These are phyloP conservation scores for Thalassiosira hispida DNA, from an alignment of 352 stramenopile species.

Conservation along the genomic window DNA sequence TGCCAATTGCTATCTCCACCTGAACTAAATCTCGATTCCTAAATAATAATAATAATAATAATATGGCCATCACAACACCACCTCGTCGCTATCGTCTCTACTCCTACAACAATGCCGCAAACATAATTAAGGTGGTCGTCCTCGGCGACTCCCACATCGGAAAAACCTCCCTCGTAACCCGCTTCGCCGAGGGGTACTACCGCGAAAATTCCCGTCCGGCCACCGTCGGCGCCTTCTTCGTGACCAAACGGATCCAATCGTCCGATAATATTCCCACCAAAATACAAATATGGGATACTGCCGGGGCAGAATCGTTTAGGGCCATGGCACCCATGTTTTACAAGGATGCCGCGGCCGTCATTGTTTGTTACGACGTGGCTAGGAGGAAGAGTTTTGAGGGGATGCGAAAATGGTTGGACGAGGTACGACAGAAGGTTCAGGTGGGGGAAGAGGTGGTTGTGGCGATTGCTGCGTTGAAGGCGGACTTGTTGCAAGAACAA, in stretches of 20 bases:
- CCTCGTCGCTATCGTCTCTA: background rate
- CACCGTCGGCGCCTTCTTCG: constrained; percentile 85
- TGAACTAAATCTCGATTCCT: constrained; percentile 4
- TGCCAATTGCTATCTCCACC: no score
- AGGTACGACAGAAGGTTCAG: constrained; percentile 89
- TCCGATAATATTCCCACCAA: constrained; percentile 67
- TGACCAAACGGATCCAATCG: constrained; percentile 82
- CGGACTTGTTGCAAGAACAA: constrained; percentile 60
- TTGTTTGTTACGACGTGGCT: constrained; percentile 96
- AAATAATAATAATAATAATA: background rate
- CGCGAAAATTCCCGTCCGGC: constrained; percentile 53
- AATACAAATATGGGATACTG: constrained; percentile 94
- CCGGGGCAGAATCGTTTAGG: constrained; percentile 92
- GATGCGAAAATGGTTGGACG: constrained; percentile 95
- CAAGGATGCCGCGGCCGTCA: constrained; percentile 91
- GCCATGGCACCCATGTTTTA: constrained; percentile 94
- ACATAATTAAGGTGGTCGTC: constrained; percentile 88
- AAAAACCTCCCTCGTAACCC: constrained; percentile 95
- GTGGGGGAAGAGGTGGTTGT: constrained; percentile 88
- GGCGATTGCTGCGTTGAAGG: constrained; percentile 94
- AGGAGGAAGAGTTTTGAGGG: constrained; percentile 86
- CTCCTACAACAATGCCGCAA: background rate
- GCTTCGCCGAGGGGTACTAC: constrained; percentile 90
- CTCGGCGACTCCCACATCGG: constrained; percentile 94
- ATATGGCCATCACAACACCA: background rate